Conservation (phyloP, 148 eudicot species). For the Arbutus unedo region DNA sequence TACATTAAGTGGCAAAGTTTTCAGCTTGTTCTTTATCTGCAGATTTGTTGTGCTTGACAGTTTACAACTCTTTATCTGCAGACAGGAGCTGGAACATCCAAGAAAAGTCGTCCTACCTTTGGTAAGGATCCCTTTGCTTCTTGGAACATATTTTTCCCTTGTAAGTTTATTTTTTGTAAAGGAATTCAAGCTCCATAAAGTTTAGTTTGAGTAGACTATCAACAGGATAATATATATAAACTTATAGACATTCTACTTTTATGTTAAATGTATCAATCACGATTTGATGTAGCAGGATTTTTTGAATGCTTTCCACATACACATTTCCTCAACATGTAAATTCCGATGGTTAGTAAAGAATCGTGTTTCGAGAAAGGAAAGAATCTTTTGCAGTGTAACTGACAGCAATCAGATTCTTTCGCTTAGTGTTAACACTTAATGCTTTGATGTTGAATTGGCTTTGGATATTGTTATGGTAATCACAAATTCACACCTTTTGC, state of each 20-base stretch:
- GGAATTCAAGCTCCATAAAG: conserved; percentile 1
- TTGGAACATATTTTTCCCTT: not conserved
- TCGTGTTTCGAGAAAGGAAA: not conserved
- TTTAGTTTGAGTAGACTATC: conserved; percentile 9
- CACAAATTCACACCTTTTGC: not conserved
- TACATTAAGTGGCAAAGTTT: not conserved
- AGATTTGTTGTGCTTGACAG: not conserved
- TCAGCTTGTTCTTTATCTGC: not conserved
- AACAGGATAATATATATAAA: not conserved
- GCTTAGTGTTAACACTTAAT: not conserved
- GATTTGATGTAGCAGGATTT: not conserved
- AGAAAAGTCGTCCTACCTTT: conserved; percentile 69
- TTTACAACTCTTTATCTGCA: conserved; percentile 25
- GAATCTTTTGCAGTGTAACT: not conserved
- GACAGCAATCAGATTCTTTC: not conserved
- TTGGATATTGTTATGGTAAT: not conserved
- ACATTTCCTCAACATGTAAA: not conserved
- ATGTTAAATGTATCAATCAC: not conserved
- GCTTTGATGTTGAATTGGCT: not conserved
- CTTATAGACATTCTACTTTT: not conserved
- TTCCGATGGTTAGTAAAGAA: not conserved
- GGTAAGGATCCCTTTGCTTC: conserved; percentile 12
- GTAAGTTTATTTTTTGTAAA: not conserved
- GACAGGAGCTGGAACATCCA: conserved; percentile 65
- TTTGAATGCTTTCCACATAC: not conserved